phyloP scores from a whole-genome alignment of 176 grass and related monocot species.

The sorghum (Sorghum bicolor) region Sorghum_bicolor_NCBIv3 NC_012872.2:3398501-3399000 shows the following conservation, averaged over 20 bases:
- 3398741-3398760: background rate
- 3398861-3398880: slow-evolving; percentile 92
- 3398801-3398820: slow-evolving; percentile 6
- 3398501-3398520: background rate
- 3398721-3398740: background rate
- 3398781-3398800: slow-evolving; percentile 13
- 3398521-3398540: background rate
- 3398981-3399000: slow-evolving; percentile 1
- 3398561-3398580: background rate
- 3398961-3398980: slow-evolving; percentile 63
- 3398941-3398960: slow-evolving; percentile 98
- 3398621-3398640: background rate
- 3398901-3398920: slow-evolving; percentile 97
- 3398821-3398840: slow-evolving; percentile 49
- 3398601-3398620: background rate
- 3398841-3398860: slow-evolving; percentile 97
- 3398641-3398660: background rate
- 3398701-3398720: background rate
- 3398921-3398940: slow-evolving; percentile 98
- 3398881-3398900: slow-evolving; percentile 89
- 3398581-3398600: background rate
- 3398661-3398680: background rate
- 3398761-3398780: slow-evolving; percentile 23
- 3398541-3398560: slow-evolving; percentile 9
- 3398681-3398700: background rate